Conservation (phyloP, 2,329 filamentous ascomycete species). For the Aphanoascus verrucosus region DNA sequence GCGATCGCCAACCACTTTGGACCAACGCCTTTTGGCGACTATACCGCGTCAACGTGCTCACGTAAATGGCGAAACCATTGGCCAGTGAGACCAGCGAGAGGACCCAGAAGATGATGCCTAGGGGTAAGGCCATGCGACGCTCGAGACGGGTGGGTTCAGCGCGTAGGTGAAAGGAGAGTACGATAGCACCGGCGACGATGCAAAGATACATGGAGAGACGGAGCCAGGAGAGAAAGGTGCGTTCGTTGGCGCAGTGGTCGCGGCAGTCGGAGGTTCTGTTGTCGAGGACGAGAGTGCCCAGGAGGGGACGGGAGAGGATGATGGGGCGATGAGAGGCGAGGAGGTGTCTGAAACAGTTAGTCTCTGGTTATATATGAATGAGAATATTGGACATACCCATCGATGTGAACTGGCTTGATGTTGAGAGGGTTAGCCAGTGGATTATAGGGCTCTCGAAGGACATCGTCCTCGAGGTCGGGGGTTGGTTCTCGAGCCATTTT, state of each 20-base stretch:
- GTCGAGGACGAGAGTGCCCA: conserved; percentile 54
- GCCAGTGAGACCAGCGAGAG: conserved; percentile 66
- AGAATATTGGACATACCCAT: conserved; percentile 32
- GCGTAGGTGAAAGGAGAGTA: conserved; percentile 86
- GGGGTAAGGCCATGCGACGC: conserved; percentile 63
- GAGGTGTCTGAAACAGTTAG: not conserved
- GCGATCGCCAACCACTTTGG: conserved; percentile 88
- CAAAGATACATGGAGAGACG: conserved; percentile 83
- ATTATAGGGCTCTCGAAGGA: conserved; percentile 31
- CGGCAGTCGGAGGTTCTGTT: conserved; percentile 56
- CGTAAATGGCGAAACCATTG: conserved; percentile 76
- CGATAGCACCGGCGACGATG: conserved; percentile 78
- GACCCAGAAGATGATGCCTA: conserved; percentile 81
- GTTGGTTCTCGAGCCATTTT: conserved; percentile 19
- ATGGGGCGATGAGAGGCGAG: conserved; percentile 28
- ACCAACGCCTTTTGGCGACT: conserved; percentile 69
- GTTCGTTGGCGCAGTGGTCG: conserved; percentile 56
- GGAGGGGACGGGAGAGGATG: conserved; percentile 45
- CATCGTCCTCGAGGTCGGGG: conserved; percentile 18
- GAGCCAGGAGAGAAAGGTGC: conserved; percentile 81
- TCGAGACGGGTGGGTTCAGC: conserved; percentile 59
- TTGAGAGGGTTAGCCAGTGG: conserved; percentile 44
- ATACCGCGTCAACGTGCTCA: conserved; percentile 72
- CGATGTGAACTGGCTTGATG: conserved; percentile 40
- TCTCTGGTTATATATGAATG: not conserved